Base-by-base conservation (phyloP, 2,329 filamentous ascomycete genomes). In the Trichoderma endophyticum region DNA sequence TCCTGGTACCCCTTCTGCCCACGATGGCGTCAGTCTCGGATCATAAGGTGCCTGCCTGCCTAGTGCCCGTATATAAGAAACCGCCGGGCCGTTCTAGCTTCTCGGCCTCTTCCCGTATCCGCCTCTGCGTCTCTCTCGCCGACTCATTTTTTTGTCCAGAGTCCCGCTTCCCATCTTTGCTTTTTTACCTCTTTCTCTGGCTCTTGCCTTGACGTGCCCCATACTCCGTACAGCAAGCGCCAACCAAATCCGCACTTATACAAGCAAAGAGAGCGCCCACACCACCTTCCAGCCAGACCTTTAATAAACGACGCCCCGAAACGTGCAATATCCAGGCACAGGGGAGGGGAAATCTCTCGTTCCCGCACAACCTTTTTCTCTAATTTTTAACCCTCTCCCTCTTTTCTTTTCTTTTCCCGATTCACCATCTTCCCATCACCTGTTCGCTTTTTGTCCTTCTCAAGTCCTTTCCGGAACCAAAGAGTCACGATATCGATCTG, bases 1-100 rank as follows among this genome's bases (percentile, higher is more conserved):
- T 57, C 11, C 18, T 43, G 30, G 30, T 7, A 30, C 54, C 18
- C 6, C 11, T 60, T 26, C 43, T 64, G 60, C 68, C 51, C 60
- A 64, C 68, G 68, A 64, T 70, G 68, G 68, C 68, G 68, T 70
- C 68, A 70, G 59, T 70, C 68, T 64, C 60, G 60, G 51, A 64
- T 70, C 68, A 70, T 70, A 18, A 64, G 28, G 28, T 26, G 21
- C 3, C 36, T 61, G 24, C 48, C 63, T 48, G 28, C 57, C 57
- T 59, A 51, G 66, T 62, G 66, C 57, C 66, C 32, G 43, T 70
- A 26, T 70, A 70, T 63, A 70, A 57, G 63, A 63, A 67, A 36
- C n/a, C 8, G 57, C 26, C 39, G 56, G 28, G 6, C 9, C 24
- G 36, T 51, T 51, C 66, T 26, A 48, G 39, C 34, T 36, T 54